A percentile compares a stretch with the other conserved stretches of the same genome.
These are phyloP conservation scores for Venturia pyrina DNA, from an alignment of 2,329 filamentous ascomycete genomes.

Conservation along the genomic window DNA sequence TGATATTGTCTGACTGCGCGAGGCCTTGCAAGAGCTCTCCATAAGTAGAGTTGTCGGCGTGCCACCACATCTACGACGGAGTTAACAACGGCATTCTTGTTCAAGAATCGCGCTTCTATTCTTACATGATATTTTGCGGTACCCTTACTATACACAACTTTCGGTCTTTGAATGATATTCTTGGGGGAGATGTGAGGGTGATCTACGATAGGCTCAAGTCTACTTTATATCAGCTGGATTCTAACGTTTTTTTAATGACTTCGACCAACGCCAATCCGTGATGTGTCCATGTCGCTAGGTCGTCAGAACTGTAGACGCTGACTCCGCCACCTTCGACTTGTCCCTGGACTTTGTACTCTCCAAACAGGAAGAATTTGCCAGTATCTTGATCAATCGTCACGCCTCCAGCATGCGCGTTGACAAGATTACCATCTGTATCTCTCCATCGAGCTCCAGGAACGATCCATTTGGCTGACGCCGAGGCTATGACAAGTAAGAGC, in stretches of 20 bases:
- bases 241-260: background rate
- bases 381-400: constrained; percentile 42
- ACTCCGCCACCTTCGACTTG: constrained; percentile 51
- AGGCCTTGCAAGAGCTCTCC: constrained; percentile 47
- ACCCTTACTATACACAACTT: constrained; percentile 48
- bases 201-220: constrained; percentile 39
- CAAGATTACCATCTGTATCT: constrained; percentile 49
- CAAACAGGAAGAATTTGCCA: constrained; percentile 51
- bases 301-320: constrained; percentile 50
- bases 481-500: background rate
- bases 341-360: constrained; percentile 50
- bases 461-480: constrained; percentile 43
- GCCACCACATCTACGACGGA: constrained; percentile 44
- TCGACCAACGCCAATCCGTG: constrained; percentile 45
- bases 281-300: constrained; percentile 49
- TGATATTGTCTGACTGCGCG: constrained; percentile 42
- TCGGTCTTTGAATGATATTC: constrained; percentile 52
- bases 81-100: background rate
- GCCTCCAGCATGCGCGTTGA: constrained; percentile 53
- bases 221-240: background rate
- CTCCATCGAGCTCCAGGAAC: constrained; percentile 52
- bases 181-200: constrained; percentile 46
- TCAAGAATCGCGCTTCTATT: background rate
- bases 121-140: constrained; percentile 47
- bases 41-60: constrained; percentile 49